A percentile compares a stretch with the other conserved stretches of the same genome.
These are phyloP conservation scores for Erythrophleum fordii DNA, from an alignment of 306 rosid genomes.

Conservation along the genomic window DNA sequence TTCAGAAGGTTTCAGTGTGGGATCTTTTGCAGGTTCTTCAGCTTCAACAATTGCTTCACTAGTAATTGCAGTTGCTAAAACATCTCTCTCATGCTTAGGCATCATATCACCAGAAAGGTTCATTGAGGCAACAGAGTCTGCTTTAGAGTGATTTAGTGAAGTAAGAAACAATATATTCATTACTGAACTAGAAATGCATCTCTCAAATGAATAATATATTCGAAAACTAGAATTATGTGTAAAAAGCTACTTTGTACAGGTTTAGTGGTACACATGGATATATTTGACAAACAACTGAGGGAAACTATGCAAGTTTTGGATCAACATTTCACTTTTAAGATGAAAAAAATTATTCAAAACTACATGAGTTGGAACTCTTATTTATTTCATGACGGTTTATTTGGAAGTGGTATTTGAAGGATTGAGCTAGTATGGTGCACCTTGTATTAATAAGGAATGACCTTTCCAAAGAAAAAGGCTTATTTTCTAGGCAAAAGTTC, in stretches of 20 bases:
- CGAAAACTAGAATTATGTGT: background rate
- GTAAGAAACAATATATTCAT: background rate
- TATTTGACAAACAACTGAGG: slow-evolving; percentile 14
- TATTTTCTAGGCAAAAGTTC: background rate
- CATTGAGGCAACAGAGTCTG: slow-evolving; percentile 34
- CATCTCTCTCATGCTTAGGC: slow-evolving; percentile 11
- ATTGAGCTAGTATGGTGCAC: background rate
- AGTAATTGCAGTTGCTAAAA: slow-evolving; percentile 28
- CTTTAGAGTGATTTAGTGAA: background rate
- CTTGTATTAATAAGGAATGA: background rate
- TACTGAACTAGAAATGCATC: background rate
- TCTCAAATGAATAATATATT: background rate
- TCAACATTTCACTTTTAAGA: background rate
- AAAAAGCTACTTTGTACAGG: background rate
- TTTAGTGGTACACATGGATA: background rate
- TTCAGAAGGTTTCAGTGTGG: slow-evolving; percentile 12
- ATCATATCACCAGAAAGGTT: slow-evolving; percentile 36
- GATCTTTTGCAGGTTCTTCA: slow-evolving; percentile 31
- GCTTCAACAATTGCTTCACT: slow-evolving; percentile 20
- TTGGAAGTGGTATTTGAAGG: background rate
- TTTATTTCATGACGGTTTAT: background rate
- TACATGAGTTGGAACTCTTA: background rate
- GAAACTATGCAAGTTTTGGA: slow-evolving; percentile 25
- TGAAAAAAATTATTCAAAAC: background rate
- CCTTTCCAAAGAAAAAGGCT: background rate